phyloP scores from a whole-genome alignment of 106 monocot species.

The Narthecium ossifragum region DNA sequence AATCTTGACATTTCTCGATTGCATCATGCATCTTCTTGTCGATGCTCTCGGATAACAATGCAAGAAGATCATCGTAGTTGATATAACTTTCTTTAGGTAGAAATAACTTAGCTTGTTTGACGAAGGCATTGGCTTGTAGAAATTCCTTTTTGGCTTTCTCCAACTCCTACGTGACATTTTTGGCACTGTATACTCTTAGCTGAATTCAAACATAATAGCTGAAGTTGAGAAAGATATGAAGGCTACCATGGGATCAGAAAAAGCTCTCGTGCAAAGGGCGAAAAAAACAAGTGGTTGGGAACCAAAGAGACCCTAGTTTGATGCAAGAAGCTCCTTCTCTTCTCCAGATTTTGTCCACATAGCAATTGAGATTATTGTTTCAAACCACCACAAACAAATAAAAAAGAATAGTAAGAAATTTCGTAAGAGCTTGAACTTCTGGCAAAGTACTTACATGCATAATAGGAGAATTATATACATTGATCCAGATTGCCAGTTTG shows the following conservation, averaged over 20 bases:
- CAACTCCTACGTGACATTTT: constrained; percentile 52
- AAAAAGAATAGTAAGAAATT: constrained; percentile 34
- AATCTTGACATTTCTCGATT: constrained; percentile 34
- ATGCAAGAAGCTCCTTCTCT: constrained; percentile 44
- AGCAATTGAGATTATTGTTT: constrained; percentile 58
- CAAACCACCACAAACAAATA: constrained; percentile 57
- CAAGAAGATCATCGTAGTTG: constrained; percentile 37
- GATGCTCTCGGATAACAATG: constrained; percentile 39
- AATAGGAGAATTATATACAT: constrained; percentile 75
- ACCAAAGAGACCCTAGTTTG: constrained; percentile 35
- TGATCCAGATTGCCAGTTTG: constrained; percentile 85
- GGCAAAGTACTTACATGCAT: constrained; percentile 66
- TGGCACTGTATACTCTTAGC: constrained; percentile 57
- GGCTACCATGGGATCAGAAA: constrained; percentile 72
- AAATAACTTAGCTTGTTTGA: constrained; percentile 62
- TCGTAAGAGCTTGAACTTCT: constrained; percentile 16
- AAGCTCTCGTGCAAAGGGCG: constrained; percentile 58
- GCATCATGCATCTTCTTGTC: constrained; percentile 41
- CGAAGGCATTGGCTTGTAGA: constrained; percentile 48
- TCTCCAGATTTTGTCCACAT: constrained; percentile 71
- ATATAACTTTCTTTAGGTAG: constrained; percentile 41
- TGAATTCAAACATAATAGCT: constrained; percentile 13
- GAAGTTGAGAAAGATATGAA: not conserved
- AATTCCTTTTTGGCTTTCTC: constrained; percentile 65
- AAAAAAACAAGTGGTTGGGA: constrained; percentile 56